Evolutionary conservation across 768 basidiomycete species (phyloP).

Genomic region (Epithele typhae): DNA sequence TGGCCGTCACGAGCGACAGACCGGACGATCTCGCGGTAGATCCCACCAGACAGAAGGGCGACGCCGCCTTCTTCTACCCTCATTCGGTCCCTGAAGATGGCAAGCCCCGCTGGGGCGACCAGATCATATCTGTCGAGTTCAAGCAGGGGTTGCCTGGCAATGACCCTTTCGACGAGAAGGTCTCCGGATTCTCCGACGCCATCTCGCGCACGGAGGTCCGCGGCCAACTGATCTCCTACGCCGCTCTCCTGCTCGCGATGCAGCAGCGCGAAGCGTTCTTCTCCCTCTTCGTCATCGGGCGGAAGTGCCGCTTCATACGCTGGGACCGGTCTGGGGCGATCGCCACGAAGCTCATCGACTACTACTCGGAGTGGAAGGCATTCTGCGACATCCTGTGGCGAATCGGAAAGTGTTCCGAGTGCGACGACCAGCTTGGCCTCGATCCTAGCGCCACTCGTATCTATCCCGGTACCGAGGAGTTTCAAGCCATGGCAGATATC

Average conservation of each 20-base stretch:
- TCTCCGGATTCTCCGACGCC: no score
- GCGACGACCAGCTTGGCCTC: slow-evolving; percentile 2
- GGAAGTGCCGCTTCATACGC: slow-evolving; percentile 2
- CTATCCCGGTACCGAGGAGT: neutral
- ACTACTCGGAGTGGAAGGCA: neutral
- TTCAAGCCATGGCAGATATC: neutral
- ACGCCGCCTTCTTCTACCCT: no score
- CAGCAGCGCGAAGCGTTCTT: slow-evolving; percentile 8
- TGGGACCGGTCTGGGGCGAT: slow-evolving; percentile 11
- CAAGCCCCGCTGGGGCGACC: no score
- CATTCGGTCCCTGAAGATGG: no score
- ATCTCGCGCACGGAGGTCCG: no score
- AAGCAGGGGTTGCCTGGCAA: no score
- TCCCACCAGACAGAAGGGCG: no score
- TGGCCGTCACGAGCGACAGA: no score
- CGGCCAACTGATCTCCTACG: slow-evolving; percentile 1
- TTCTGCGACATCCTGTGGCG: slow-evolving; percentile 8
- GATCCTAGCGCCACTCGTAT: slow-evolving; percentile 4
- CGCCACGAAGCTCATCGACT: slow-evolving; percentile 5
- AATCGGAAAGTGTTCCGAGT: neutral
- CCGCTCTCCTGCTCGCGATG: slow-evolving; percentile 1
- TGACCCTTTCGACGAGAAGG: no score
- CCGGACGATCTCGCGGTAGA: no score
- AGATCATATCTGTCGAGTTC: no score
- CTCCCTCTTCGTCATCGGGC: slow-evolving; percentile 6